Evolutionary conservation across 1,284 basidiomycete genomes (phyloP), one percentile per base, ranked within the genome.

Genomic region (Irpex rosettiformis): DNA sequence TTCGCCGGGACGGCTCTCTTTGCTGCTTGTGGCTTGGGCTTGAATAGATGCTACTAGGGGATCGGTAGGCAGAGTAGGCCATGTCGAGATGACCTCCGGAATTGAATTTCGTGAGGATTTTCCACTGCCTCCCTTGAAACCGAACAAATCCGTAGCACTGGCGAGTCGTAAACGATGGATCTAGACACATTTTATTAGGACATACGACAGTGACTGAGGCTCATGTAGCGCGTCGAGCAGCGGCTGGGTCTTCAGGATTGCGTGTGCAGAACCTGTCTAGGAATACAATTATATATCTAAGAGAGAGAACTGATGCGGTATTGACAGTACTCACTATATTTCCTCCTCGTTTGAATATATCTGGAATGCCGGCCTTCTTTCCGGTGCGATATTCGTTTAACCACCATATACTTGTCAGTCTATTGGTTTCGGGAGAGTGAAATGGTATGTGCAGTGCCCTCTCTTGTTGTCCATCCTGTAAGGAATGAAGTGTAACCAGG

Each of bases 181-280:
- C 3, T 48, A 5, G 57, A 29, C 21, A 28, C 30, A 18, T 58
- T n/a, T 3, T 43, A 18, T 2, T 18, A n/a, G 18, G 56, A 67
- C 75, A 56, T 72, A 91, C 89, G 84, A 85, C 62, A 83, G 69
- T 61, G 82, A 80, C 63, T 85, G 81, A 8, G 77, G 74, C 25
- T 86, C 83, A 62, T 81, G 81, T 47, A 89, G 72, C 53, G 78
- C 76, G 66, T 93, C 89, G 10, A 93, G 77, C 8, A 90, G 75
- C 16, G 91, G 90, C 13, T 91, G 75, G 24, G 76, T 77, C 69
- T 79, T 83, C 21, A 93, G 74, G 47, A 89, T 77, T 22, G 89
- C 86, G 65, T 86, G 82, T 13, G 88, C 84, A 43, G 88, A 86
- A 52, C 90, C 91, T 69, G 91, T 83, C 91, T 93, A 62, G n/a